Evolutionary conservation across 2,329 filamentous ascomycete genomes (phyloP), one percentile per base, ranked within the genome.

Genomic region (Cryphonectria naterciae): DNA sequence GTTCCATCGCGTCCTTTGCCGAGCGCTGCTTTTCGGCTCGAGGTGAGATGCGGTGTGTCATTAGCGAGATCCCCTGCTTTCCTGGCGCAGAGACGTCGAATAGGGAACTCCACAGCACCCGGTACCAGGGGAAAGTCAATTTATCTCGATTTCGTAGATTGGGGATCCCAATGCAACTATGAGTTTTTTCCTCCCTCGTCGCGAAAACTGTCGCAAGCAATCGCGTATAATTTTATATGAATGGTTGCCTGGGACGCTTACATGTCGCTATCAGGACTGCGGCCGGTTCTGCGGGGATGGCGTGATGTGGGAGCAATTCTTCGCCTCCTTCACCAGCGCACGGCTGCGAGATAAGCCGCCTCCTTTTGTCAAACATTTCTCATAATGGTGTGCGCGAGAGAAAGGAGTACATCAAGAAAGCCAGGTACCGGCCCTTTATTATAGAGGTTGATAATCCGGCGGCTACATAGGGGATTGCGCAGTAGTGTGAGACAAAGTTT

Each of bases 211-310:
- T 58, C 54, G 54, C 54, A 58, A 35, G 61, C 61, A 43, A 64
- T 43, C 25, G n/a, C 61, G 39, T 28, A 28, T 17, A n/a, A n/a
- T 46, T 46, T 43, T 37, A 28, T 8, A 28, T 22, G 19, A 22
- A 13, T 25, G 41, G 39, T n/a, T 64, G 60, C 35, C n/a, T 41
- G 37, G 39, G 25, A 28, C n/a, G n/a, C 61, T 41, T 22, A 39
- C 13, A 62, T 41, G 61, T 46, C 39, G 61, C 37, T 13, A 39
- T 64, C 61, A n/a, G 25, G 15, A 28, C 37, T 65, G 63, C 43
- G 63, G 63, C 43, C 43, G 17, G 22, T 52, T 22, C 25, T 35
- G 62, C 63, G 28, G 63, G 63, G 63, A 35, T 65, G 63, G 63
- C 43, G 63, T 65, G 63, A 65, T 49, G 43, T 49, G n/a, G 25